Evolutionary conservation across 371 early-diverging fungal species (phyloP).

Genomic region (Neoconidiobolus thromboides): DNA sequence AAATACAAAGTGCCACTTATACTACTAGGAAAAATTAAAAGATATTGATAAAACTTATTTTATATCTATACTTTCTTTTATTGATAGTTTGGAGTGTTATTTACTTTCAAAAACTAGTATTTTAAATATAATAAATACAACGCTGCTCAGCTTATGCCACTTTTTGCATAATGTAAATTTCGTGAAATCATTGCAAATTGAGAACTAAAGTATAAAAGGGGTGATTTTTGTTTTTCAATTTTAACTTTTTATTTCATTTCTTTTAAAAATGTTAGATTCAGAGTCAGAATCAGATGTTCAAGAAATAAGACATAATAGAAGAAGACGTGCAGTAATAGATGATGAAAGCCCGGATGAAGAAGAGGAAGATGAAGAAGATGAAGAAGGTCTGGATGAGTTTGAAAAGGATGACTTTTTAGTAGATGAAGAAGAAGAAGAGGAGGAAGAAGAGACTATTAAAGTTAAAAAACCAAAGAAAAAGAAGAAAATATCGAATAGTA

Average conservation of each 20-base stretch:
- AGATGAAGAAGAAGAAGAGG: slow-evolving; percentile 25
- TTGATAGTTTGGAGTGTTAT: too few relatives aligned
- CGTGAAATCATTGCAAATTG: too few relatives aligned
- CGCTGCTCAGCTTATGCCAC: too few relatives aligned
- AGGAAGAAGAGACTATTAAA: slow-evolving; percentile 19
- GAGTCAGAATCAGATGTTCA: slow-evolving; percentile 11
- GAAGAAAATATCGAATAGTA: slow-evolving; percentile 15
- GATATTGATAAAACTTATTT: too few relatives aligned
- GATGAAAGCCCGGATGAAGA: slow-evolving; percentile 17
- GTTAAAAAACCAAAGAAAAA: slow-evolving; percentile 10
- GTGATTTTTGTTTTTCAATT: not conserved
- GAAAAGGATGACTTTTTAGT: slow-evolving; percentile 7
- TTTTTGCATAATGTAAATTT: too few relatives aligned
- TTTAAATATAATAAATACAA: too few relatives aligned
- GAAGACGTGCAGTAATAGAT: slow-evolving; percentile 8
- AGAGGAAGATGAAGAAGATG: slow-evolving; percentile 13
- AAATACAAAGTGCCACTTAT: too few relatives aligned
- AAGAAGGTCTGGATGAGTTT: slow-evolving; percentile 9
- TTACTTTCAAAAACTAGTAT: too few relatives aligned
- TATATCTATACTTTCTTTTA: too few relatives aligned
- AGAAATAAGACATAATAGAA: slow-evolving; percentile 11
- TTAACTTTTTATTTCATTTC: not conserved
- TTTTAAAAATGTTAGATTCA: slow-evolving; percentile 3
- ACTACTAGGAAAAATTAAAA: too few relatives aligned
- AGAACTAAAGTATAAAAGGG: not conserved